These are phyloP conservation scores for Taxillus chinensis DNA, from an alignment of 164 flowering plant genomes.

Conservation along the genomic window DNA sequence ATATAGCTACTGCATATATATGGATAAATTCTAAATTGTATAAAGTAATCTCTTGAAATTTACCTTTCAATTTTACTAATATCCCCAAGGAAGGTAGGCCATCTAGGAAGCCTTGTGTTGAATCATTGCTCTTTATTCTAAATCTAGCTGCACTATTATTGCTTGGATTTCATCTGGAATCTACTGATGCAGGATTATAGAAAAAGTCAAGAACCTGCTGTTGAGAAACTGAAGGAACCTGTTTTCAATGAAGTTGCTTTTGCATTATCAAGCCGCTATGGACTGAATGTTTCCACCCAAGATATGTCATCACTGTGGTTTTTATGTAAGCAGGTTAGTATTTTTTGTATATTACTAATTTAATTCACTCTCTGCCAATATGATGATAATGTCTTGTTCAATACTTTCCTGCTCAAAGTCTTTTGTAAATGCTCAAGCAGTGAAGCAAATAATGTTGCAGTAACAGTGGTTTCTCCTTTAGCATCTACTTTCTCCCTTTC, in stretches of 20 bases:
- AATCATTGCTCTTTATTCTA: neutral
- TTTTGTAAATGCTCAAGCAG: too few relatives aligned
- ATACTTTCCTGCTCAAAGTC: too few relatives aligned
- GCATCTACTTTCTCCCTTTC: too few relatives aligned
- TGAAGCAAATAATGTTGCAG: too few relatives aligned
- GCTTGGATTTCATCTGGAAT: neutral
- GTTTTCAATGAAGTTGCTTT: conserved; percentile 51
- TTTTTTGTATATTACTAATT: neutral
- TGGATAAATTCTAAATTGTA: neutral
- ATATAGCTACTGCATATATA: too few relatives aligned
- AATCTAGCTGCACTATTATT: neutral
- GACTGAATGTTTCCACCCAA: conserved; percentile 56
- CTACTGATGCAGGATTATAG: conserved; percentile 42
- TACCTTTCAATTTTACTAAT: neutral
- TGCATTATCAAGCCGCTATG: conserved; percentile 41
- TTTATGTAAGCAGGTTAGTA: conserved; percentile 76
- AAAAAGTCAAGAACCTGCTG: conserved; percentile 63
- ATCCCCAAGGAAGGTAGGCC: too few relatives aligned
- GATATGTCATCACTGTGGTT: conserved; percentile 78
- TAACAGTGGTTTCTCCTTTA: too few relatives aligned
- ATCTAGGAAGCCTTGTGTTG: neutral
- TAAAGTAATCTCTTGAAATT: neutral
- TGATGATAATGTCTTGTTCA: too few relatives aligned
- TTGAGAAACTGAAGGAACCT: conserved; percentile 78
- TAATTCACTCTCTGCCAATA: neutral